These are phyloP conservation scores for Cordyceps cicadae DNA, from an alignment of 2,329 filamentous ascomycete species.

Conservation along the genomic window DNA sequence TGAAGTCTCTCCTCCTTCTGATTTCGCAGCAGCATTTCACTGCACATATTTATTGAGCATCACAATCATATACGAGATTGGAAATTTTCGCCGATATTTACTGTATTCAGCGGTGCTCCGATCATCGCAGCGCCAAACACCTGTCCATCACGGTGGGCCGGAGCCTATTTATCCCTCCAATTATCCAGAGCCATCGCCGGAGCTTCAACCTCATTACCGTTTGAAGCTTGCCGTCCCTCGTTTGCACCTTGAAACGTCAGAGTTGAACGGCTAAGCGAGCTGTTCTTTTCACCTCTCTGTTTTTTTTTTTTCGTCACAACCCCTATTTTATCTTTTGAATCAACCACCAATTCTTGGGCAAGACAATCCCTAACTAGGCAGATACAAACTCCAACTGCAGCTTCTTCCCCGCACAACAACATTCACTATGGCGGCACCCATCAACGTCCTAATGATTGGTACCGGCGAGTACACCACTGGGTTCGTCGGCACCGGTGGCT, in stretches of 20 bases:
- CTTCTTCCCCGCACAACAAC: not conserved
- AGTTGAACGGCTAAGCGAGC: not conserved
- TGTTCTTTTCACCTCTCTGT: not conserved
- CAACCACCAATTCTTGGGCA: not conserved
- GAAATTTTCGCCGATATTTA: not conserved
- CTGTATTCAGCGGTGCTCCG: not conserved
- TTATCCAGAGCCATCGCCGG: not conserved
- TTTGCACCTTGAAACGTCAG: not conserved
- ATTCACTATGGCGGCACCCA: not conserved
- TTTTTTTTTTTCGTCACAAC: not conserved
- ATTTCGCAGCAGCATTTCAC: not conserved
- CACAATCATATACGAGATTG: not conserved
- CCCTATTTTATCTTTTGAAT: not conserved
- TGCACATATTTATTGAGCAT: not conserved
- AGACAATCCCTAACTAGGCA: not conserved
- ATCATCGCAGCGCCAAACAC: not conserved
- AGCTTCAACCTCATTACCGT: not conserved
- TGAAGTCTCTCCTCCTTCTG: not conserved
- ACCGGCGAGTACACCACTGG: slow-evolving; percentile 97
- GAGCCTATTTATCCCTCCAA: slow-evolving; percentile 10
- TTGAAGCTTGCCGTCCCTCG: not conserved
- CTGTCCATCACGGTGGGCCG: not conserved
- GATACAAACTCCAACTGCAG: not conserved
- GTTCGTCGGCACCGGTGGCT: slow-evolving; percentile 76
- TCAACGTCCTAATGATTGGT: slow-evolving; percentile 45